Percentiles rank a stretch among this genome's conserved stretches.
Conservation (phyloP, 73 alveolate species). For the Paramecium octaurelia region DNA sequence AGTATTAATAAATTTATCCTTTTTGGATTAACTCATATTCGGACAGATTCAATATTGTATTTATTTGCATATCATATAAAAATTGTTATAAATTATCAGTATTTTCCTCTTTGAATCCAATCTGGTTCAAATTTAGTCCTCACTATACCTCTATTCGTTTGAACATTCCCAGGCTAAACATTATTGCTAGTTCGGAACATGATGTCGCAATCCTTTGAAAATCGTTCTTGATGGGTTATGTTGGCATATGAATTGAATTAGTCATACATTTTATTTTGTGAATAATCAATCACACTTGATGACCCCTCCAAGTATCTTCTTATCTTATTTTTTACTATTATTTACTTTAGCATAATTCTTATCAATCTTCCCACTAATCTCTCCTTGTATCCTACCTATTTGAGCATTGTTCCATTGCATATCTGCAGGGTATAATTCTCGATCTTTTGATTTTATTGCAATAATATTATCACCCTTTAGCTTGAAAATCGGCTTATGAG, state of each 20-base stretch:
- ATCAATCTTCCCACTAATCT: background rate
- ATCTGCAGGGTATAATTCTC: conserved; percentile 6
- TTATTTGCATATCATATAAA: background rate
- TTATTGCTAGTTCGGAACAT: background rate
- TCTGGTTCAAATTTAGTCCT: background rate
- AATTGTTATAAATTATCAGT: background rate
- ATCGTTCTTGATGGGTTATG: background rate
- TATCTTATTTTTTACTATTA: background rate
- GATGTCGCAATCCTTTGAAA: background rate
- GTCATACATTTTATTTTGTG: background rate
- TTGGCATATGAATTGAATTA: background rate
- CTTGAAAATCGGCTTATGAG: background rate
- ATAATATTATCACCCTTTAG: background rate
- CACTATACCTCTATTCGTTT: background rate
- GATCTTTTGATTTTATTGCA: background rate
- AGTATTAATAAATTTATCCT: conserved; percentile 41
- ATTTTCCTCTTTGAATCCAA: background rate
- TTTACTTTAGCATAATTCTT: conserved; percentile 15
- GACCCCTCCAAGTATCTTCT: conserved; percentile 3
- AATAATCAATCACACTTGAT: background rate
- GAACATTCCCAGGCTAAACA: background rate
- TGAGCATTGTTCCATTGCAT: background rate
- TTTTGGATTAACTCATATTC: background rate
- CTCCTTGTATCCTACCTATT: background rate
- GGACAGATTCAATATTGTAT: background rate